phyloP scores from a whole-genome alignment of 176 grass and related monocot species.

The Ananas comosus region DNA sequence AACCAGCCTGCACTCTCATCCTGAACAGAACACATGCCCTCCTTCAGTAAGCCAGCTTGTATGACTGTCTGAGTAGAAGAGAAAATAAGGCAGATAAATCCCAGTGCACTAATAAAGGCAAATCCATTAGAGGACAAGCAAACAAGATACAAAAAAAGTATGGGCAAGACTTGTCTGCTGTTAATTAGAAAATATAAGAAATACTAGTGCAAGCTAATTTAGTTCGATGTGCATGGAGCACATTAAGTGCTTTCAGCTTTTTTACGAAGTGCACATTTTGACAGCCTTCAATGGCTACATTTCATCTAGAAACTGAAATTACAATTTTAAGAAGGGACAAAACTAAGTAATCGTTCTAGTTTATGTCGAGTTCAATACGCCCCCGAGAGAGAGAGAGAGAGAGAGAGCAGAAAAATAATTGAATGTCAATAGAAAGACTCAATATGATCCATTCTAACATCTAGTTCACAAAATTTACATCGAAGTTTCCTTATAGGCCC shows the following conservation, averaged over 20 bases:
- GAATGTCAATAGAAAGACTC: neutral
- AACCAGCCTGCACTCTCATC: constrained; percentile 91
- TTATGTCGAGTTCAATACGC: neutral
- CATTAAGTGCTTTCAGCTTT: neutral
- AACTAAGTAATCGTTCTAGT: neutral
- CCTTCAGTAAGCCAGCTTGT: constrained; percentile 73
- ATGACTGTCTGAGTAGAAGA: constrained; percentile 45
- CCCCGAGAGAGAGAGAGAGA: neutral
- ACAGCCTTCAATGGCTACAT: neutral
- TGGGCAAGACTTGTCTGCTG: neutral
- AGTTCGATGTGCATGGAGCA: neutral
- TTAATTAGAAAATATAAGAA: neutral
- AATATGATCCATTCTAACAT: too few relatives aligned
- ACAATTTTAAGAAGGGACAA: neutral
- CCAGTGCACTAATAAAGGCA: constrained; percentile 13
- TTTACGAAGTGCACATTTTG: neutral
- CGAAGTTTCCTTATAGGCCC: too few relatives aligned
- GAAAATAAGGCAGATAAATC: constrained; percentile 20
- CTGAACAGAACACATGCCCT: constrained; percentile 89
- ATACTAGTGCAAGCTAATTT: neutral
- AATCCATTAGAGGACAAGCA: constrained; percentile 14
- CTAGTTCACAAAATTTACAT: too few relatives aligned
- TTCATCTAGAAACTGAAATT: neutral
- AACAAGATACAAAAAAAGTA: neutral
- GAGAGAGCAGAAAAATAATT: neutral